phyloP scores from a whole-genome alignment of 441 rosid species.

The Arabidopsis lyrata region DNA sequence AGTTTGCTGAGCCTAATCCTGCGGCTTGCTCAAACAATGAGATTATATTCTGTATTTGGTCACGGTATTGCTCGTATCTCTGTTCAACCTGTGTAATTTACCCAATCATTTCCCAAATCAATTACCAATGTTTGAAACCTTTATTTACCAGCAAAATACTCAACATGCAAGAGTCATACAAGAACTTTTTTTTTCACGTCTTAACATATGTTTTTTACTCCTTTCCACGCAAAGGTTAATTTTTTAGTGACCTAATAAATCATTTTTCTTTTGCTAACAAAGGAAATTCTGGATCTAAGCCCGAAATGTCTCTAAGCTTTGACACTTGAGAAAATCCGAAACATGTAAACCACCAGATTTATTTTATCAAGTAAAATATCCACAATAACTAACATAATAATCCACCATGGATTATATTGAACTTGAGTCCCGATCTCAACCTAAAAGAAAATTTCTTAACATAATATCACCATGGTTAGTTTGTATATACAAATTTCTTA shows the following conservation, averaged over 20 bases:
- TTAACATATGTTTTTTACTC: neutral
- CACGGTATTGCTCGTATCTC: slow-evolving; percentile 68
- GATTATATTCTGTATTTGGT: slow-evolving; percentile 61
- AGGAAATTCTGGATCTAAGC: neutral
- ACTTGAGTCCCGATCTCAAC: neutral
- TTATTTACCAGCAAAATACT: slow-evolving; percentile 6
- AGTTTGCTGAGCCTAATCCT: slow-evolving; percentile 62
- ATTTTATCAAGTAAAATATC: neutral
- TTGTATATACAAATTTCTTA: neutral
- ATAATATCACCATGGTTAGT: neutral
- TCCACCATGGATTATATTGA: neutral
- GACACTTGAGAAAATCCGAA: neutral
- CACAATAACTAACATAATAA: neutral
- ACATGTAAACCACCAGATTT: neutral
- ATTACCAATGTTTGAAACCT: neutral
- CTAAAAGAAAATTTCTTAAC: neutral
- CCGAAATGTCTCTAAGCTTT: neutral
- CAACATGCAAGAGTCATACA: too few species aligned
- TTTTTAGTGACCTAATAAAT: neutral
- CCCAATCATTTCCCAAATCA: neutral
- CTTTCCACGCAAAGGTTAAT: neutral
- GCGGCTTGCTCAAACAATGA: slow-evolving; percentile 70
- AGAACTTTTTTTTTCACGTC: too few species aligned
- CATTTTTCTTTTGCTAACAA: neutral
- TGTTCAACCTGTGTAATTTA: slow-evolving; percentile 59